These are phyloP conservation scores for Gillenia trifoliata DNA, from an alignment of 306 rosid species.

Conservation along the genomic window DNA sequence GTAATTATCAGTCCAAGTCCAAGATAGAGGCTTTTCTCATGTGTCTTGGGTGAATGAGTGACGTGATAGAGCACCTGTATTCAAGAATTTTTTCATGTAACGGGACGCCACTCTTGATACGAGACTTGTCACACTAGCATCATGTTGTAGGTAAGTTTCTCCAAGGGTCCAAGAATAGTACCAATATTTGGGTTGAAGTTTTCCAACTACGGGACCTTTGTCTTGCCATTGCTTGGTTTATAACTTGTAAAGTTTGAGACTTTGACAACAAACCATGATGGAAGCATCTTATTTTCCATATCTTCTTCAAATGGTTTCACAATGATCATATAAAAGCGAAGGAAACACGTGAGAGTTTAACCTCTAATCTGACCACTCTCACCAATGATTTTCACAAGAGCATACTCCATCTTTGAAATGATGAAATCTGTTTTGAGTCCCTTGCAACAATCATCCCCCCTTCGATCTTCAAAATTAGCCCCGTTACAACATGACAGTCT, in stretches of 20 bases:
- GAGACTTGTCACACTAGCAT: too few species aligned
- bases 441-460: conserved; percentile 22
- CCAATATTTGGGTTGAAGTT: too few species aligned
- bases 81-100: too few species aligned
- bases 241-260: neutral
- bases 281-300: neutral
- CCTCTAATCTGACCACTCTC: neutral
- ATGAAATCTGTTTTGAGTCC: conserved; percentile 23
- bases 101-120: too few species aligned
- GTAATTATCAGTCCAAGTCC: too few species aligned
- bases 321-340: neutral
- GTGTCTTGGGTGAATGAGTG: neutral
- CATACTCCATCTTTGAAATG: conserved; percentile 27
- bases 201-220: too few species aligned
- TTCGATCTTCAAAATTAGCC: conserved; percentile 25
- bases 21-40: neutral
- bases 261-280: neutral
- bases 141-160: too few species aligned
- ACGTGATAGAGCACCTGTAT: fast-evolving
- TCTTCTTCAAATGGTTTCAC: neutral
- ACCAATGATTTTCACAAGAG: conserved; percentile 27
- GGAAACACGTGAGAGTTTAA: neutral
- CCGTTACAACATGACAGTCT: conserved; percentile 13
- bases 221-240: neutral
- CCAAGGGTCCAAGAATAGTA: too few species aligned